Evolutionary conservation across 495 filamentous ascomycete species (phyloP).

Genomic region (Podospora appendiculata): DNA sequence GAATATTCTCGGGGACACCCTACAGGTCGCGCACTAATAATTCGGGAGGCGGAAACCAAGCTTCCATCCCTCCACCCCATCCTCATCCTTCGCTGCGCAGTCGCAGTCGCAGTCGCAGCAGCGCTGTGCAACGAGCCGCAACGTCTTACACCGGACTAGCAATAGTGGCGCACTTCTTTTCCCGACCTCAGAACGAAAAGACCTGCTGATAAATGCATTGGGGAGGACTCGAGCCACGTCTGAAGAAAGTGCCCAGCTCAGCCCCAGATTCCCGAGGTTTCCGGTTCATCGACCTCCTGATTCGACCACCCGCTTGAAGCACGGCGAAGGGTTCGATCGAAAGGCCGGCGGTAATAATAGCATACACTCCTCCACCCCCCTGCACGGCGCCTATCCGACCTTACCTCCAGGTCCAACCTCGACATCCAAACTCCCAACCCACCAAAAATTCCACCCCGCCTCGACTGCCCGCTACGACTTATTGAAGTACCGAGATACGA

Average conservation of each 20-base stretch:
- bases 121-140: background rate
- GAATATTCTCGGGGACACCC: too few relatives aligned
- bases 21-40: too few relatives aligned
- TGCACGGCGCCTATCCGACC: slow-evolving; percentile 10
- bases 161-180: background rate
- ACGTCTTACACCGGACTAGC: background rate
- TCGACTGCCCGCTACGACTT: background rate
- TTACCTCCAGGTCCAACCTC: background rate
- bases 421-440: background rate
- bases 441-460: background rate
- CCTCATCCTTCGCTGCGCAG: background rate
- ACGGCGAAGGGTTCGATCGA: slow-evolving; percentile 1
- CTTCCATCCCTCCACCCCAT: background rate
- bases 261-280: slow-evolving; percentile 13
- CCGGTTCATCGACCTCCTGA: slow-evolving; percentile 12
- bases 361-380: background rate
- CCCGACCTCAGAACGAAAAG: background rate
- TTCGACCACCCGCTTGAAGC: slow-evolving; percentile 7
- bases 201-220: slow-evolving; percentile 1
- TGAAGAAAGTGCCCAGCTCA: slow-evolving; percentile 7
- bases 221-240: background rate
- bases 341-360: slow-evolving; percentile 21
- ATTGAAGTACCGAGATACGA: too few relatives aligned
- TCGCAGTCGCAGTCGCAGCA: too few relatives aligned
- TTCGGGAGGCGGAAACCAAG: background rate